Conservation (phyloP, 768 basidiomycete genomes). For the Leucocoprinus sp. region DNA sequence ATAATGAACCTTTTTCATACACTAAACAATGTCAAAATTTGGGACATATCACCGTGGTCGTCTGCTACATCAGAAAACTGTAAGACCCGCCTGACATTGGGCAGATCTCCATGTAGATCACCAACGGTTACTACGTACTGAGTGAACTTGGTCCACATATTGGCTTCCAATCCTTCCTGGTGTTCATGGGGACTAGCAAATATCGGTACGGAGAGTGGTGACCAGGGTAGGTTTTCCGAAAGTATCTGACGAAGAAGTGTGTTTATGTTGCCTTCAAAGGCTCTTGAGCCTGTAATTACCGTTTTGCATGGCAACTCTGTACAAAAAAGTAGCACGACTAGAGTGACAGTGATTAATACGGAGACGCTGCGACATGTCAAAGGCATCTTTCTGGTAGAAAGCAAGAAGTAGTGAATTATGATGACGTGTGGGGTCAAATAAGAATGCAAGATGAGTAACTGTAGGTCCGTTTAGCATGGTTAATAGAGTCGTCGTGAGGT, state of each 20-base stretch:
- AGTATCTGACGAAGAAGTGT: slow-evolving; percentile 6
- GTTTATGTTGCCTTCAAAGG: not conserved
- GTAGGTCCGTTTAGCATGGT: too few relatives aligned
- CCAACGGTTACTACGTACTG: slow-evolving; percentile 80
- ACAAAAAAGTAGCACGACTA: not conserved
- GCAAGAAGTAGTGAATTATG: not conserved
- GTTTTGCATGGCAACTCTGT: not conserved
- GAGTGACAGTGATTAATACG: not conserved
- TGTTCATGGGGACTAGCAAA: not conserved
- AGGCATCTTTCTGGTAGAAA: not conserved
- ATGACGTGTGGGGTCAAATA: not conserved
- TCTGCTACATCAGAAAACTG: slow-evolving; percentile 75
- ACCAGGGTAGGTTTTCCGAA: not conserved
- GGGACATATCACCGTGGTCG: slow-evolving; percentile 50
- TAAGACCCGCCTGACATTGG: slow-evolving; percentile 73
- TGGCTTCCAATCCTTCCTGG: not conserved
- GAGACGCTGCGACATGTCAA: slow-evolving; percentile 5
- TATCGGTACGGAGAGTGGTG: not conserved
- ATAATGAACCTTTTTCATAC: too few relatives aligned
- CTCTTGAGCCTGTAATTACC: not conserved
- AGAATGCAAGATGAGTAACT: too few relatives aligned
- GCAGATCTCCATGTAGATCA: slow-evolving; percentile 85
- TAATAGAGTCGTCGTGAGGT: too few relatives aligned
- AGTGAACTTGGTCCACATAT: slow-evolving; percentile 24
- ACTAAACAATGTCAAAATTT: too few relatives aligned